These are phyloP conservation scores for Chalaropsis ovoidea DNA, from an alignment of 2,329 filamentous ascomycete genomes.

Conservation along the genomic window DNA sequence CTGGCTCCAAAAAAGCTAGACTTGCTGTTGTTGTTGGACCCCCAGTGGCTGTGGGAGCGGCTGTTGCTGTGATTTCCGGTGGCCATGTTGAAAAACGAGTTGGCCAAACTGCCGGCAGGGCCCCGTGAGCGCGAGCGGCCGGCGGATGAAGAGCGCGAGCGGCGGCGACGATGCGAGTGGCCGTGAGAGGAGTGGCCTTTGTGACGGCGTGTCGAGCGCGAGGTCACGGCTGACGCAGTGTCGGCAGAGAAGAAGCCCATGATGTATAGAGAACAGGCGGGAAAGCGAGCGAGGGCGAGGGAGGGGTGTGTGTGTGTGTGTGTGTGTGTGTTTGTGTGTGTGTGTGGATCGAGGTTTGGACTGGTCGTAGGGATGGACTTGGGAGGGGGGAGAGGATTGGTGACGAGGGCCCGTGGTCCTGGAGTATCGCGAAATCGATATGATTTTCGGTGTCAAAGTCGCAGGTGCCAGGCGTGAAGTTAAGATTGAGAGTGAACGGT, in stretches of 20 bases:
- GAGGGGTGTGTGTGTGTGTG: neutral
- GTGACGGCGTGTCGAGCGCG: slow-evolving; percentile 15
- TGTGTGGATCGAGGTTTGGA: neutral
- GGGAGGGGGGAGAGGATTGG: neutral
- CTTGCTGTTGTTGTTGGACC: slow-evolving; percentile 32
- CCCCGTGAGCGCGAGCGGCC: slow-evolving; percentile 19
- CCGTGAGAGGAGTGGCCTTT: slow-evolving; percentile 10
- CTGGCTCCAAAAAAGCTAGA: slow-evolving; percentile 13
- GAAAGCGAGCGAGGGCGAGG: neutral
- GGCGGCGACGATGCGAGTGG: slow-evolving; percentile 8
- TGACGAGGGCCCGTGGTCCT: slow-evolving; percentile 3
- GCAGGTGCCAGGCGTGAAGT: neutral
- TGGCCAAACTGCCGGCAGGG: slow-evolving; percentile 27
- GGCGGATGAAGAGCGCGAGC: slow-evolving; percentile 13
- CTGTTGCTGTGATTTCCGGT: slow-evolving; percentile 37
- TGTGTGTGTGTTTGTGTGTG: neutral
- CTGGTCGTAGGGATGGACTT: slow-evolving; percentile 1
- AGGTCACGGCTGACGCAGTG: slow-evolving; percentile 23
- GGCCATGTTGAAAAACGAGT: slow-evolving; percentile 35
- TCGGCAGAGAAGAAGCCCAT: slow-evolving; percentile 26
- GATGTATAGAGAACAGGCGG: slow-evolving; percentile 12
- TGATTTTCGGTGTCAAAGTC: neutral
- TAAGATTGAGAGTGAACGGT: neutral
- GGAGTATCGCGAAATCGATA: slow-evolving; percentile 1
- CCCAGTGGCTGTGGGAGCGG: slow-evolving; percentile 39